Base-by-base conservation (phyloP, 306 rosid genomes). In the Quercus agrifolia region DNA sequence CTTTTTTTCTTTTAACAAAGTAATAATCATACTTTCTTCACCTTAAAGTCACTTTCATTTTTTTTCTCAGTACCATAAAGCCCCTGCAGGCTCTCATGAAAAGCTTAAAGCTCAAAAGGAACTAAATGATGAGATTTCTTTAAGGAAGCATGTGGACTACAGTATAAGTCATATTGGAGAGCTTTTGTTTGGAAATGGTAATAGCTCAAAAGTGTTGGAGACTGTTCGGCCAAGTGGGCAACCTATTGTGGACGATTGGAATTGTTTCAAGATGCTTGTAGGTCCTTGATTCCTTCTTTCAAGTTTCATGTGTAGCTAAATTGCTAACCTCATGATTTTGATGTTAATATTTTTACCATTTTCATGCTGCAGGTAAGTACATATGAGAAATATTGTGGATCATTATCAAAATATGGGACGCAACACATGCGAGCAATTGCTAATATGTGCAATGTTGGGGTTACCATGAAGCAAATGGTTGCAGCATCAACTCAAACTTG, bases 391-490 rank as follows among this genome's bases (percentile, higher is more conserved):
- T 73, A 75, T 21, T 88, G 90, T 56, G 88, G 83, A 69, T 55
- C 57, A 13, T 23, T 88, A 18, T 77, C 88, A 5, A 61, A 44
- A 2, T 88, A 88, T 62, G 92, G 92, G 38, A 84, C 17, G 85
- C 82, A 82, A 63, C 74, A 86, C 84, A 71, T 76, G 1, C 38
- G 86, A 73, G 87, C 86, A 46, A 52, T 89, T 13, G 92, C 92
- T 41, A 86, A 89, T 73, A 83, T 82, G 75, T 86, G 92, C 87
- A 78, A 89, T 70, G 79, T 70, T 44, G 86, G 89, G 61, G 59
- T 86, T 21, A 57, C 78, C 1, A 4, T 13, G 30, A 67, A 78
- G 44, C 74, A 78, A 59, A 41, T 89, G 78, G 74, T 71, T 70
- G 74, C 31, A 18, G 90, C 90, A 2, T 77, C 80, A 0, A 61